These are phyloP conservation scores for Diaporthe capsici DNA, from an alignment of 2,329 filamentous ascomycete genomes.

Conservation along the genomic window DNA sequence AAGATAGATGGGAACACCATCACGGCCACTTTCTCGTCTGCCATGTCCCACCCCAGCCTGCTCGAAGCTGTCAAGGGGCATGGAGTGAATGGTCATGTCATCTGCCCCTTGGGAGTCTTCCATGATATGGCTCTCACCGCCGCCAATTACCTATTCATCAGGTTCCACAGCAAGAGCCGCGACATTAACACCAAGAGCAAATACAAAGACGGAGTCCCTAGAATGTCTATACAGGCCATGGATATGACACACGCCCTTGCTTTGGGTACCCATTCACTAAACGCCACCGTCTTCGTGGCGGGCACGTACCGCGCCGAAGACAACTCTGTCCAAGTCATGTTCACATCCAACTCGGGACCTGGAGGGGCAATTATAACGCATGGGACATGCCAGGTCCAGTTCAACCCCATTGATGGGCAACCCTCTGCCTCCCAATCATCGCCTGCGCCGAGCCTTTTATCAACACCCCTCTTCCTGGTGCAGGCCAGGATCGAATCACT, in stretches of 20 bases:
- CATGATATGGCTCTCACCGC: slow-evolving; percentile 3
- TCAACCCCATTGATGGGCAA: neutral
- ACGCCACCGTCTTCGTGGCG: neutral
- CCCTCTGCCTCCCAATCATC: neutral
- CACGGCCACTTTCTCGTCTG: neutral
- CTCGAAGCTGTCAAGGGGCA: slow-evolving; percentile 68
- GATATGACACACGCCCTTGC: neutral
- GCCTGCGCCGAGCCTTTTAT: neutral
- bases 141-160: neutral
- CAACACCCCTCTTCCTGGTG: neutral
- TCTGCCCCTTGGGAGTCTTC: neutral
- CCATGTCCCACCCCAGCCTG: slow-evolving; percentile 67
- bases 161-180: neutral
- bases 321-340: neutral
- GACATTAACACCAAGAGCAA: neutral
- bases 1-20: neutral
- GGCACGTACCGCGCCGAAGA: neutral
- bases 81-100: slow-evolving; percentile 53
- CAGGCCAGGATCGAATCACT: neutral
- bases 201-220: neutral
- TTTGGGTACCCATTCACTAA: neutral
- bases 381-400: neutral
- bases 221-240: neutral
- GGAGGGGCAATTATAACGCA: neutral
- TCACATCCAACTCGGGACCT: neutral